Evolutionary conservation across 495 filamentous ascomycete species (phyloP).

Genomic region (Aspergillus haitiensis): DNA sequence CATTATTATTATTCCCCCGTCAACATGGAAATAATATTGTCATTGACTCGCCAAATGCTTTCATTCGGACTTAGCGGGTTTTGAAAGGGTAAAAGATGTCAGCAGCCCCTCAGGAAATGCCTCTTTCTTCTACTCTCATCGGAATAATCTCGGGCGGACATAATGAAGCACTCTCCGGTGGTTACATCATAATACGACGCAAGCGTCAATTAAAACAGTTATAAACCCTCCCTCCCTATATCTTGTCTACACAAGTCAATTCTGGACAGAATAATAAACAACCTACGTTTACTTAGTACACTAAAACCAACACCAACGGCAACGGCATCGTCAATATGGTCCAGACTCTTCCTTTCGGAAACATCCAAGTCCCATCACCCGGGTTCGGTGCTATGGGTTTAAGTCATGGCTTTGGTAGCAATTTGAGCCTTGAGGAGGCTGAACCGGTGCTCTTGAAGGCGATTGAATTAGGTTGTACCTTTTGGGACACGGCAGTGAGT

Average conservation of each 20-base stretch:
- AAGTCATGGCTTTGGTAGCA: slow-evolving; percentile 42
- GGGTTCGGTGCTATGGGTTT: slow-evolving; percentile 52
- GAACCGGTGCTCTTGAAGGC: slow-evolving; percentile 53
- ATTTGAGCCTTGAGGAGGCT: slow-evolving; percentile 45
- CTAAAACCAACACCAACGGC: neutral
- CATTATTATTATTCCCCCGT: no score
- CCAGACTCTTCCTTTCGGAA: slow-evolving; percentile 42
- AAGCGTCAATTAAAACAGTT: no score
- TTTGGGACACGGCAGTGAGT: slow-evolving; percentile 54
- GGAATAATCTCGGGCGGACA: no score
- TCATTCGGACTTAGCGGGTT: no score
- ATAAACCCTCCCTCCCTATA: no score
- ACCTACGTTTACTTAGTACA: neutral
- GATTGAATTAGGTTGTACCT: slow-evolving; percentile 52
- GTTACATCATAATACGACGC: no score
- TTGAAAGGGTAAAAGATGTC: no score
- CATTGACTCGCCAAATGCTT: no score
- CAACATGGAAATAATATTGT: no score
- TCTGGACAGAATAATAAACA: neutral
- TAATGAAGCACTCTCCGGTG: no score
- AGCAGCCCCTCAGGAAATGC: no score
- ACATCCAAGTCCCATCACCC: slow-evolving; percentile 41
- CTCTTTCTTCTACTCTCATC: no score
- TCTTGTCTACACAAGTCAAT: neutral
- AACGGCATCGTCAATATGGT: slow-evolving; percentile 36